These are phyloP conservation scores for Tephrocybe sp. DNA, from an alignment of 768 basidiomycete genomes.

Conservation along the genomic window DNA sequence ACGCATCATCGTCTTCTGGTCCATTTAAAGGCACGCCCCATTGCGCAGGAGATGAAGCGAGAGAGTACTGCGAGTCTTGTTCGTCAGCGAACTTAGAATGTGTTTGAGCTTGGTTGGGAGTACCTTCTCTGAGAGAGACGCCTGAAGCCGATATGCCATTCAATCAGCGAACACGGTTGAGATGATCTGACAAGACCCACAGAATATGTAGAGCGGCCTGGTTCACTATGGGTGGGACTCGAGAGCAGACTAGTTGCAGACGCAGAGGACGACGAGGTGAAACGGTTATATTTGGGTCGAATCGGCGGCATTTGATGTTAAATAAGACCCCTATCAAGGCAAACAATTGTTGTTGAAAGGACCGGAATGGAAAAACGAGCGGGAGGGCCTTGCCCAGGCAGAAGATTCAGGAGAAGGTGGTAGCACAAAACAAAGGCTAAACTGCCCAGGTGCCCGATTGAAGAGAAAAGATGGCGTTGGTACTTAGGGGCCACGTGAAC, in stretches of 20 bases:
- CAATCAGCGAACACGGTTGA: not conserved
- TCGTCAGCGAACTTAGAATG: not conserved
- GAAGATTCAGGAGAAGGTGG: not conserved
- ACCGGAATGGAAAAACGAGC: constrained; percentile 9
- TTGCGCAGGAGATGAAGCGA: constrained; percentile 44
- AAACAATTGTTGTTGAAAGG: not conserved
- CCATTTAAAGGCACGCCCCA: constrained; percentile 40
- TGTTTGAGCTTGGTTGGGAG: not conserved
- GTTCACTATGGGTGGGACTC: not conserved
- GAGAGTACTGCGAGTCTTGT: constrained; percentile 28
- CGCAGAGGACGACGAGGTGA: constrained; percentile 17
- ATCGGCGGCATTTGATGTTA: constrained; percentile 10
- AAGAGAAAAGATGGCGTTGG: not conserved
- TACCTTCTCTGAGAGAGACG: constrained; percentile 31
- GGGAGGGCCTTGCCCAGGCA: not conserved
- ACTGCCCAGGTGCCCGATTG: not conserved
- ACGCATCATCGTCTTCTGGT: constrained; percentile 59
- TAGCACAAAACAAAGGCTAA: not conserved
- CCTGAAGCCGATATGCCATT: constrained; percentile 16
- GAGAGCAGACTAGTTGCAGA: constrained; percentile 20
- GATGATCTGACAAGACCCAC: constrained; percentile 9
- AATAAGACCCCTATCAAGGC: constrained; percentile 3
- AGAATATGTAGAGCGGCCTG: constrained; percentile 13
- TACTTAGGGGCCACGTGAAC: constrained; percentile 4
- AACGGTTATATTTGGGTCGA: constrained; percentile 11